Evolutionary conservation across 441 rosid genomes (phyloP), one percentile per base, ranked within the genome.

Genomic region (Arabidopsis lyrata): DNA sequence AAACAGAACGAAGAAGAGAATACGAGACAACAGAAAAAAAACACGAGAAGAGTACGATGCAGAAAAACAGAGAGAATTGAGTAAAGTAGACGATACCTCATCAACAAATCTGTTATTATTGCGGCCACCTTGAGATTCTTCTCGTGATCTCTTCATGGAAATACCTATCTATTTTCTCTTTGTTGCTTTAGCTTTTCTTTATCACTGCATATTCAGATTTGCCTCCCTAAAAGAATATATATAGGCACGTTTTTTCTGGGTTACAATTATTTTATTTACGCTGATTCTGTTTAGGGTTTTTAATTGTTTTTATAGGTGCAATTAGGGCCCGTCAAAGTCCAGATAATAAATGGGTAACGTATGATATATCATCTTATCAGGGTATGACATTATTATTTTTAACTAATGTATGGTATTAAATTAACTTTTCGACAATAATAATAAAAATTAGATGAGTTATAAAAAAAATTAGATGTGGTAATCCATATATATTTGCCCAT

Each of bases 191-290:
- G 42, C 6, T 66, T 63, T 47, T 31, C 13, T 48, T 8, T 18
- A 4, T 18, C 44, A 8, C 34, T 4, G 20, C 57, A 34, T 18
- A 14, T 66, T 52, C 38, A 66, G 70, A 36, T 66, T 66, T 66
- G 50, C 71, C 71, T 53, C 50, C 53, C 13, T 29, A 3, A 22
- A 6, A 50, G 49, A 35, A 52, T 65, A 52, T 66, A 35, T 65
- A 65, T 49, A 65, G 27, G 7, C n/a, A 20, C 22, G 35, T 39
- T 39, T 61, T 63, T 14, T 13, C 0, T 2, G 7, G 31, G 27
- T 44, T 18, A 45, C 22, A 14, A n/a, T 45, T 18, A 45, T 15
- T 8, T 13, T 12, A 45, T 24, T 24, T 24, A 24, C 27, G 27
- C 27, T 2, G 10, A 4, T 5, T 3, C 4, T 7, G 41, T 61